Percentiles rank a stretch among this genome's conserved stretches.
Conservation (phyloP, 2,329 filamentous ascomycete species). For the Pseudocercospora macadamiae region DNA sequence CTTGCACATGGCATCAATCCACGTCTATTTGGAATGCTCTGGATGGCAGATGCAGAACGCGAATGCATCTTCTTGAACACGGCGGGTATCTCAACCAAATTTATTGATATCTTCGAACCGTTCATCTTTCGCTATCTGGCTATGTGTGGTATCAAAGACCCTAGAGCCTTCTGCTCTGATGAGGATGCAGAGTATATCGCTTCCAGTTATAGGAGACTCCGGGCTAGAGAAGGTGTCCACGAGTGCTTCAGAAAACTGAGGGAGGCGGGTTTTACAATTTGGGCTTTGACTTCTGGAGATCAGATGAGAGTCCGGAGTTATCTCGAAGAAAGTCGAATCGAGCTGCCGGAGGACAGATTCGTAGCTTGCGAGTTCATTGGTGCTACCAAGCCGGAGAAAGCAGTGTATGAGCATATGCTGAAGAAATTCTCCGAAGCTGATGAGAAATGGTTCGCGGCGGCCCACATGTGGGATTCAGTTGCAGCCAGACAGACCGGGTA, state of each 20-base stretch:
- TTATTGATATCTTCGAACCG: conserved; percentile 45
- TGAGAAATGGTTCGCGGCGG: conserved; percentile 59
- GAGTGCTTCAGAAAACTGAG: conserved; percentile 49
- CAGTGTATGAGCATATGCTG: conserved; percentile 50
- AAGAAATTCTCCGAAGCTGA: conserved; percentile 42
- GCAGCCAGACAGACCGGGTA: conserved; percentile 52
- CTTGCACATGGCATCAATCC: conserved; percentile 44
- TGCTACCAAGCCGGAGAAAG: conserved; percentile 53
- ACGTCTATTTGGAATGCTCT: conserved; percentile 48
- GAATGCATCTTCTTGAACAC: conserved; percentile 54
- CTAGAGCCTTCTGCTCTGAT: conserved; percentile 45
- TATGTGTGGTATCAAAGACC: conserved; percentile 47
- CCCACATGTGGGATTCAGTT: conserved; percentile 62
- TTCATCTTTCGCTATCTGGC: conserved; percentile 54
- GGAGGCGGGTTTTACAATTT: conserved; percentile 53
- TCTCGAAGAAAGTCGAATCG: conserved; percentile 50
- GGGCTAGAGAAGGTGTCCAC: conserved; percentile 42
- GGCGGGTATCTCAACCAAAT: conserved; percentile 47
- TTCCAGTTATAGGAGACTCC: conserved; percentile 38
- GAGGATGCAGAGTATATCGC: conserved; percentile 47
- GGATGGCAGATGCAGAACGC: conserved; percentile 51
- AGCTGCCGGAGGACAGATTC: conserved; percentile 55
- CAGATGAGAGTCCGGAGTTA: conserved; percentile 53
- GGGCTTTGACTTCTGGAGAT: conserved; percentile 59
- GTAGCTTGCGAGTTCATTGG: conserved; percentile 53